Conservation (phyloP, 2,329 filamentous ascomycete genomes). For the Pleoardoris graminearum region DNA sequence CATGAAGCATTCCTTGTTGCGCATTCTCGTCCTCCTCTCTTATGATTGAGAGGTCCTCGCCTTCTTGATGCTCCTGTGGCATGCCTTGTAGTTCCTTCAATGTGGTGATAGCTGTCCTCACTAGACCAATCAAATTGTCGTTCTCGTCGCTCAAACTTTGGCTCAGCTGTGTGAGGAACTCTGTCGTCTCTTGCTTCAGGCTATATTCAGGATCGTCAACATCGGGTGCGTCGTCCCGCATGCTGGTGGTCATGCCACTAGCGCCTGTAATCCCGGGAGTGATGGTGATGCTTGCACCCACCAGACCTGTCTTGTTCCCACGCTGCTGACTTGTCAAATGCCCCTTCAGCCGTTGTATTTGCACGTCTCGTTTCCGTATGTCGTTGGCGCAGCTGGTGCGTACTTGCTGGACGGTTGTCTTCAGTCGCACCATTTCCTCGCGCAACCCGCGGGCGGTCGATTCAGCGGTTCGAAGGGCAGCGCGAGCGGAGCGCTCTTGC, state of each 20-base stretch:
- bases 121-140: constrained; percentile 73
- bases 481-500: constrained; percentile 69
- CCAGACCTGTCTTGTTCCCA: constrained; percentile 51
- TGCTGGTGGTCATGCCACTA: constrained; percentile 37
- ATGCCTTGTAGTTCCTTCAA: constrained; percentile 67
- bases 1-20: constrained; percentile 44
- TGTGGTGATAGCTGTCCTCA: constrained; percentile 71
- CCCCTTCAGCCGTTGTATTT: constrained; percentile 86
- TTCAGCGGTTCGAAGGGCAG: constrained; percentile 74
- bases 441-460: constrained; percentile 74
- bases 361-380: constrained; percentile 83
- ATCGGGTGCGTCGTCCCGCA: constrained; percentile 59
- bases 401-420: constrained; percentile 78
- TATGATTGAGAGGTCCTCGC: constrained; percentile 31
- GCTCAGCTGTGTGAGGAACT: constrained; percentile 84
- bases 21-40: constrained; percentile 39
- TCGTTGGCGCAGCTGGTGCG: constrained; percentile 87
- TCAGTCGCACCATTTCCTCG: constrained; percentile 80
- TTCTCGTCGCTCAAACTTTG: constrained; percentile 90
- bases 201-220: constrained; percentile 65
- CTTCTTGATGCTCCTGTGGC: constrained; percentile 37
- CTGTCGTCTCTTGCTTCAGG: constrained; percentile 83
- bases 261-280: constrained; percentile 40
- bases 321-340: constrained; percentile 71
- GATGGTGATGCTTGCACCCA: constrained; percentile 55